Base-by-base conservation (phyloP, 768 basidiomycete genomes). In the Rhodotorula sphaerocarpa region DNA sequence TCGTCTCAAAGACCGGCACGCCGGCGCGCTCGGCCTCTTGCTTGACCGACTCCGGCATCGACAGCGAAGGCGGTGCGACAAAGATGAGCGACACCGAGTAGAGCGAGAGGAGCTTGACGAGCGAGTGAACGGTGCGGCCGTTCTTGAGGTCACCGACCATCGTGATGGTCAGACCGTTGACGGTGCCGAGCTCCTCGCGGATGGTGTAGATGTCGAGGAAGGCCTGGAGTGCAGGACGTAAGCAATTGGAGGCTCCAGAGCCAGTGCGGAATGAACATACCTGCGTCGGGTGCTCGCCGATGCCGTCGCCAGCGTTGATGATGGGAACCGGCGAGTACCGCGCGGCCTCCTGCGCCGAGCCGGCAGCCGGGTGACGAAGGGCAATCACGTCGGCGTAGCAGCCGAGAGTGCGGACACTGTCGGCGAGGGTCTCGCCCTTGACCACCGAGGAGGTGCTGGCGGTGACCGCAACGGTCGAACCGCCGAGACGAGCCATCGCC, bases 401-500 rank as follows among this genome's bases (percentile, higher is more conserved):
- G 9, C 86, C 91, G 33, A 97, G 80, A 1, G 93, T 95, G 53
- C 95, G 82, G 70, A 99, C 81, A 0, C 93, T 97, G 74, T 97
- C 95, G 25, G 88, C 83, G 45, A 99, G 77, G 0, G 83, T 86
- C 78, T 99, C 95, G 42, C 95, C 95, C 78, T 97, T 99, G 69
- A 81, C 79, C 47, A 95, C 89, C 1, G 90, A 95, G 6, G 91
- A 92, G 3, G 81, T 80, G 56, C 90, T 88, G 4, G 82, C 82
- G 45, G 81, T 82, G 59, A 96, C 82, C 59, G 86, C 81, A n/a
- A 95, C 85, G 43, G 96, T 93, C 71, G 92, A 84, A 25, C 95
- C 95, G 31, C 95, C 95, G 71, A 90, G 90, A 53, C 95, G 84
- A 75, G 95, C 93, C 95, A 97, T 99, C 16, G 95, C 95, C 4